Percentiles rank a stretch among this genome's conserved stretches.
phyloP scores from a whole-genome alignment of 148 eudicot genomes.

The Nepenthes gracilis region DNA sequence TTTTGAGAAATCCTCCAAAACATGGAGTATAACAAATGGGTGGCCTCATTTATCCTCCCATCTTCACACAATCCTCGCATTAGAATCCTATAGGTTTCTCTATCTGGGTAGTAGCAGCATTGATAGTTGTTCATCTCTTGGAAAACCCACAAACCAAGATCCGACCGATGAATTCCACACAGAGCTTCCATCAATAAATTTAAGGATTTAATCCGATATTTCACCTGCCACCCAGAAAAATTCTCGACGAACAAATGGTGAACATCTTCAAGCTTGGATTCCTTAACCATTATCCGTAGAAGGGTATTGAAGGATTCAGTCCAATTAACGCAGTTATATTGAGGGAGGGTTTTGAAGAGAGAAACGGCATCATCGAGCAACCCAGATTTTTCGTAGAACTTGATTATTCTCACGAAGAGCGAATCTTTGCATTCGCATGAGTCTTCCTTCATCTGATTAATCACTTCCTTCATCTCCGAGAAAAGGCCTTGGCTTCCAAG shows the following conservation, averaged over 20 bases:
- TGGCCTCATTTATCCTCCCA: constrained; percentile 64
- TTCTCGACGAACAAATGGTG: constrained; percentile 46
- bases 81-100: constrained; percentile 56
- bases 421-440: constrained; percentile 72
- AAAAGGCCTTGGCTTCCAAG: constrained; percentile 51
- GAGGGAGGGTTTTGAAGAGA: constrained; percentile 46
- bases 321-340: constrained; percentile 79
- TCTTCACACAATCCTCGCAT: constrained; percentile 81
- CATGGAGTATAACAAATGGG: constrained; percentile 77
- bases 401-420: constrained; percentile 45
- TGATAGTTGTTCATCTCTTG: constrained; percentile 53
- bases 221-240: constrained; percentile 61
- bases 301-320: constrained; percentile 70
- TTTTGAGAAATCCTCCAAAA: constrained; percentile 82
- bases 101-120: constrained; percentile 47
- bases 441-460: constrained; percentile 63
- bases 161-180: constrained; percentile 49
- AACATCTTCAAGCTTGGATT: constrained; percentile 45
- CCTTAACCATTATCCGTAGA: constrained; percentile 54
- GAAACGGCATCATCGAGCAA: constrained; percentile 59
- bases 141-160: constrained; percentile 62
- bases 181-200: constrained; percentile 62
- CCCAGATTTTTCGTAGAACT: constrained; percentile 54
- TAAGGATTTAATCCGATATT: constrained; percentile 48
- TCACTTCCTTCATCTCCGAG: constrained; percentile 59